These are phyloP conservation scores for Mucuna pruriens DNA, from an alignment of 306 rosid genomes.

Conservation along the genomic window DNA sequence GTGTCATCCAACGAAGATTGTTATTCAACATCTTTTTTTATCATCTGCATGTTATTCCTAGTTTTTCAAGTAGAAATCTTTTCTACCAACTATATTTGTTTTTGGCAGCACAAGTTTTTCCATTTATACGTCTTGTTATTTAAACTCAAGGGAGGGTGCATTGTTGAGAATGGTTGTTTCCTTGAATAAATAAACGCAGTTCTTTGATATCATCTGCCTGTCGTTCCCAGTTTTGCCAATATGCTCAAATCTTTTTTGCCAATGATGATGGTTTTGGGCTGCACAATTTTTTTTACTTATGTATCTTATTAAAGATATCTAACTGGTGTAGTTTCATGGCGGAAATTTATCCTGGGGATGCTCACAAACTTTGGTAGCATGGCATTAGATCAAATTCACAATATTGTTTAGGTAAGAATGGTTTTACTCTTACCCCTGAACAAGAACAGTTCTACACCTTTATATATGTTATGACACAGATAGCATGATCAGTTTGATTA, in stretches of 20 bases:
- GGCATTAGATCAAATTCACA: conserved; percentile 91
- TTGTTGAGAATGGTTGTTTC: too few species aligned
- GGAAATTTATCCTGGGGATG: conserved; percentile 96
- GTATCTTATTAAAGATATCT: conserved; percentile 19
- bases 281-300: background rate
- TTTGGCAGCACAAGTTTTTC: too few species aligned
- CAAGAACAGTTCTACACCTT: background rate
- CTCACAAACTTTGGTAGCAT: conserved; percentile 95
- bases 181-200: conserved; percentile 1
- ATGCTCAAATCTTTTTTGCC: background rate
- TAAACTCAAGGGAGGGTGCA: too few species aligned
- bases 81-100: too few species aligned
- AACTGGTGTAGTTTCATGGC: conserved; percentile 39
- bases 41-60: too few species aligned
- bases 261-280: conserved; percentile 14
- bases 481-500: conserved; percentile 5
- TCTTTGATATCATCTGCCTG: background rate
- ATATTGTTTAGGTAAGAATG: conserved; percentile 85
- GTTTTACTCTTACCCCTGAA: background rate
- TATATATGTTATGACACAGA: background rate
- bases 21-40: too few species aligned
- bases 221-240: conserved; percentile 4
- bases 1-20: too few species aligned
- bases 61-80: too few species aligned
- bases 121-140: too few species aligned